phyloP scores from a whole-genome alignment of 495 filamentous ascomycete genomes.

The Penicilliopsis zonata region DNA sequence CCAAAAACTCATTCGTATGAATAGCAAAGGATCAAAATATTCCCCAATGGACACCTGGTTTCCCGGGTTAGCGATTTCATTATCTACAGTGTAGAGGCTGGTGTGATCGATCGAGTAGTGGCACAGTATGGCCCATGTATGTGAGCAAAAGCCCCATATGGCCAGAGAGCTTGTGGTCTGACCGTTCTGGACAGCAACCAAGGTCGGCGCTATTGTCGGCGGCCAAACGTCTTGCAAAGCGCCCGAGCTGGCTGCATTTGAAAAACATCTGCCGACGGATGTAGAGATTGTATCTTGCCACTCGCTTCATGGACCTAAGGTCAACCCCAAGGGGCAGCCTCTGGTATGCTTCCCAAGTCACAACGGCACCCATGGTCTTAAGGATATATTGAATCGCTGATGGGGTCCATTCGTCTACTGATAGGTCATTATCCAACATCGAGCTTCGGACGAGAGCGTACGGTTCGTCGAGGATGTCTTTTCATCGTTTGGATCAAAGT shows the following conservation, averaged over 20 bases:
- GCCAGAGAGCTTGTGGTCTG: slow-evolving; percentile 11
- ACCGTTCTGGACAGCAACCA: slow-evolving; percentile 61
- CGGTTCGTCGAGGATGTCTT: slow-evolving; percentile 68
- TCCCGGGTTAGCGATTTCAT: slow-evolving; percentile 93
- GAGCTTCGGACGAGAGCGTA: slow-evolving; percentile 66
- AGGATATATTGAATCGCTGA: too few species aligned
- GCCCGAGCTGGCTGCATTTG: slow-evolving; percentile 89
- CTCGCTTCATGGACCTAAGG: slow-evolving; percentile 87
- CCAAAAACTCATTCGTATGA: slow-evolving; percentile 32
- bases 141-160: slow-evolving; percentile 14
- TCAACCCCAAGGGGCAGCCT: slow-evolving; percentile 78
- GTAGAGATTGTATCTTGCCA: slow-evolving; percentile 94
- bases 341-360: slow-evolving; percentile 38
- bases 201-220: slow-evolving; percentile 84
- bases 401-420: neutral
- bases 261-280: slow-evolving; percentile 73
- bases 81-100: slow-evolving; percentile 94
- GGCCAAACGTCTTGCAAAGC: slow-evolving; percentile 98
- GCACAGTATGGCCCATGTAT: slow-evolving; percentile 83
- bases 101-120: slow-evolving; percentile 74
- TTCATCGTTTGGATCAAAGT: slow-evolving; percentile 66
- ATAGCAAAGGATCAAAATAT: slow-evolving; percentile 46
- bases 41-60: slow-evolving; percentile 86
- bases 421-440: slow-evolving; percentile 81
- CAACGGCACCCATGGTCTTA: neutral